phyloP scores from a whole-genome alignment of 495 filamentous ascomycete species.

The Penicillium arizonense region DNA sequence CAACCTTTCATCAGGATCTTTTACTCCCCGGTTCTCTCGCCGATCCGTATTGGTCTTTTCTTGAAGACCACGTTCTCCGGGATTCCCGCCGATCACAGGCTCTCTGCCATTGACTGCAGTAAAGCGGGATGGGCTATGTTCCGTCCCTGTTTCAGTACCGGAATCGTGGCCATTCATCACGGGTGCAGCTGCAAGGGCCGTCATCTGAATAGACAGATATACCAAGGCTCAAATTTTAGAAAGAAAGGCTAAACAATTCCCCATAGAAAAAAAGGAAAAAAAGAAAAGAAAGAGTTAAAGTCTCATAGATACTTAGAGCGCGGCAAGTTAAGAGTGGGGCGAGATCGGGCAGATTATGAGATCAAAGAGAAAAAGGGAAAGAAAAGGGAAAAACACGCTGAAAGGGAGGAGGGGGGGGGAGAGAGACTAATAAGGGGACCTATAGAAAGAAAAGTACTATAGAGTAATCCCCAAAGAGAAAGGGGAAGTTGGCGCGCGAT shows the following conservation, averaged over 20 bases:
- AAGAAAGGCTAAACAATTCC: no score
- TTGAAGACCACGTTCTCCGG: background rate
- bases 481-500: constrained; percentile 44
- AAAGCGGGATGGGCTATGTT: constrained; percentile 50
- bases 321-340: constrained; percentile 9
- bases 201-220: constrained; percentile 28
- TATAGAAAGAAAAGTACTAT: background rate
- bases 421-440: constrained; percentile 4
- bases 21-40: constrained; percentile 3
- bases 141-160: constrained; percentile 39
- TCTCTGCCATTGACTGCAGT: constrained; percentile 55
- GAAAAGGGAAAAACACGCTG: constrained; percentile 1
- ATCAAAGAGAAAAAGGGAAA: constrained; percentile 1
- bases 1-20: constrained; percentile 24
- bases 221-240: background rate
- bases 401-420: constrained; percentile 9
- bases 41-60: constrained; percentile 5
- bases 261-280: background rate
- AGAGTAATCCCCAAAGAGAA: constrained; percentile 10
- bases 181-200: constrained; percentile 40
- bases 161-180: constrained; percentile 38
- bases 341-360: constrained; percentile 3
- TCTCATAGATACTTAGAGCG: background rate
- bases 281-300: background rate
- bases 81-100: constrained; percentile 12